Evolutionary conservation across 345 rosid species (phyloP).

Genomic region (Citropsis articulata): DNA sequence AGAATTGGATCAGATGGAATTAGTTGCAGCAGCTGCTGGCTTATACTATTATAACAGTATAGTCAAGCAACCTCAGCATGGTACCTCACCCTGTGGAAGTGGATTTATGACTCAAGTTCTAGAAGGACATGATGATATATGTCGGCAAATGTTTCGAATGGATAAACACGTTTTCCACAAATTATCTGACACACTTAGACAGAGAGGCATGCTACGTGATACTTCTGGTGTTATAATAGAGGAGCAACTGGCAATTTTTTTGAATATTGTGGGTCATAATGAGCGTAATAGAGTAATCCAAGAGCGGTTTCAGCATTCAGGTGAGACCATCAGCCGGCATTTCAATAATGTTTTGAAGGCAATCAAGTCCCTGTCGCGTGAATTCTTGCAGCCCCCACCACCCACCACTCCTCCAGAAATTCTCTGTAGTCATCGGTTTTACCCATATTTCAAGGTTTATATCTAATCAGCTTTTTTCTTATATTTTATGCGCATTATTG

Average conservation of each 20-base stretch:
- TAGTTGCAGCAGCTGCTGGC: conserved; percentile 78
- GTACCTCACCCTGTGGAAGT: conserved; percentile 33
- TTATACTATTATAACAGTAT: conserved; percentile 49
- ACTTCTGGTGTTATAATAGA: conserved; percentile 68
- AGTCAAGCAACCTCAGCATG: conserved; percentile 39
- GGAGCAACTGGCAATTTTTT: conserved; percentile 76
- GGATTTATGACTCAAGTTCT: conserved; percentile 55
- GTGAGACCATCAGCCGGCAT: conserved; percentile 84
- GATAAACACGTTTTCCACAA: conserved; percentile 67
- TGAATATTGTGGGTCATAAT: conserved; percentile 70
- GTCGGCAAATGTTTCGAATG: conserved; percentile 74
- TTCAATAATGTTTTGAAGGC: conserved; percentile 79
- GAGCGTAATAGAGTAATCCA: conserved; percentile 80
- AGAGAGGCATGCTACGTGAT: conserved; percentile 61
- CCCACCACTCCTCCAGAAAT: conserved; percentile 42
- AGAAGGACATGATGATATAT: conserved; percentile 48
- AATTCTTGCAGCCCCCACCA: conserved; percentile 47
- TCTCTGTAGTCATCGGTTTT: conserved; percentile 47
- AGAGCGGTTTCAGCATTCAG: conserved; percentile 74
- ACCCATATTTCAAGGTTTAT: conserved; percentile 71
- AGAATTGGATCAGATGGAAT: conserved; percentile 82
- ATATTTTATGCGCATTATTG: background rate
- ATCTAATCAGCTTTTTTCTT: conserved; percentile 1
- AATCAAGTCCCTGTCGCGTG: conserved; percentile 69
- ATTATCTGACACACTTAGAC: conserved; percentile 48